These are phyloP conservation scores for Erythrobasidium yunnanense DNA, from an alignment of 768 basidiomycete genomes.

Conservation along the genomic window DNA sequence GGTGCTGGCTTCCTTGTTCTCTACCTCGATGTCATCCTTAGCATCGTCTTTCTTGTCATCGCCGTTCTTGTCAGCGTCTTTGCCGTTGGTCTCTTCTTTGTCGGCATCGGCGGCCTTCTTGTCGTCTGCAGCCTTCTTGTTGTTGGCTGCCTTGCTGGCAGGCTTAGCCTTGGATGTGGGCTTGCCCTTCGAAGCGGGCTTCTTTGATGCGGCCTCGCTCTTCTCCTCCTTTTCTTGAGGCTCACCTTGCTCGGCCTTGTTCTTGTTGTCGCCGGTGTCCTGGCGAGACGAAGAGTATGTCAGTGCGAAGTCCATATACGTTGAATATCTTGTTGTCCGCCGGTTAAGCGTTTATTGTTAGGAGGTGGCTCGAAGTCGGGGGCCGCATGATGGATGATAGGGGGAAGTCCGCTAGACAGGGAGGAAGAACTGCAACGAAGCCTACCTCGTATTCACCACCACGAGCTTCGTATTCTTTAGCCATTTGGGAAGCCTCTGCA, in stretches of 20 bases:
- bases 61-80: background rate
- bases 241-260: conserved; percentile 37
- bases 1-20: too few species aligned
- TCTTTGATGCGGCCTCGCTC: conserved; percentile 24
- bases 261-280: conserved; percentile 26
- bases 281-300: background rate
- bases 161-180: conserved; percentile 1
- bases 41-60: conserved; percentile 11
- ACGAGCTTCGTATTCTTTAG: conserved; percentile 22
- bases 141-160: conserved; percentile 23
- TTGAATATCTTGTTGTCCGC: background rate
- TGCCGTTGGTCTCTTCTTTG: conserved; percentile 1
- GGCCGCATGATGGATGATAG: background rate
- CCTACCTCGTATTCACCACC: conserved; percentile 24
- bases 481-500: conserved; percentile 19
- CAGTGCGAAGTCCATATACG: background rate
- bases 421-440: background rate
- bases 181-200: conserved; percentile 17
- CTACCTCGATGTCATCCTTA: background rate
- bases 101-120: conserved; percentile 29
- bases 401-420: background rate
- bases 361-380: background rate
- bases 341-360: background rate
- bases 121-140: conserved; percentile 31
- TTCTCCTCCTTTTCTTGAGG: conserved; percentile 26